Evolutionary conservation across 768 basidiomycete species (phyloP).

Genomic region (Rhizopogon sp.): DNA sequence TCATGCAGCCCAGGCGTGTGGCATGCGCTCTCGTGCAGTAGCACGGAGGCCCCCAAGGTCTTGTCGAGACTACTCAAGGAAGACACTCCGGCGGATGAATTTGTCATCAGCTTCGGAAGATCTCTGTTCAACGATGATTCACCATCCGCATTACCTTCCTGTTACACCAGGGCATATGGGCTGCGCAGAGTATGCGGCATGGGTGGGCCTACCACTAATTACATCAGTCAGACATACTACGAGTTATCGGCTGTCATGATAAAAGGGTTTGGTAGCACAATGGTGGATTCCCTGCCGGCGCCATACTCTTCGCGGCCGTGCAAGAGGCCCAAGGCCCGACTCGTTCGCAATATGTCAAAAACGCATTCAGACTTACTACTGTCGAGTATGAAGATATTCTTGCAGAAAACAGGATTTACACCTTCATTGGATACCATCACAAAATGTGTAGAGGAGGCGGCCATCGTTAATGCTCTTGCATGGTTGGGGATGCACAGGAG

Average conservation of each 20-base stretch:
- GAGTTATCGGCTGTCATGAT: not conserved
- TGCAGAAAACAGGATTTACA: not conserved
- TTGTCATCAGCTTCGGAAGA: conserved; percentile 24
- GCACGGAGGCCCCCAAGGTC: not conserved
- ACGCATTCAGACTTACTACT: not conserved
- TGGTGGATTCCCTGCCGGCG: not conserved
- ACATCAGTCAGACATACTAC: not conserved
- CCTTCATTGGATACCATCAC: not conserved
- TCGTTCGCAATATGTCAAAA: not conserved
- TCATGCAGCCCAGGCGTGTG: not conserved
- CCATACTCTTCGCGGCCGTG: not conserved
- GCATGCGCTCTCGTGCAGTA: not conserved
- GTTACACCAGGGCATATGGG: not conserved
- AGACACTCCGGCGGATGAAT: not conserved
- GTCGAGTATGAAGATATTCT: not conserved
- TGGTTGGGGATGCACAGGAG: conserved; percentile 7
- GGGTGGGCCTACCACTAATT: not conserved
- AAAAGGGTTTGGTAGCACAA: not conserved
- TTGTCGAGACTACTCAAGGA: not conserved
- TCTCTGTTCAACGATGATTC: conserved; percentile 21
- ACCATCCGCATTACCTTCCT: not conserved
- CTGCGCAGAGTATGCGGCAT: not conserved
- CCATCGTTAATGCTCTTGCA: not conserved
- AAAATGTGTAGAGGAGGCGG: not conserved
- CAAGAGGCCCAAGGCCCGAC: not conserved